Base-by-base conservation (phyloP, 306 rosid species). In the Corylus americana region DNA sequence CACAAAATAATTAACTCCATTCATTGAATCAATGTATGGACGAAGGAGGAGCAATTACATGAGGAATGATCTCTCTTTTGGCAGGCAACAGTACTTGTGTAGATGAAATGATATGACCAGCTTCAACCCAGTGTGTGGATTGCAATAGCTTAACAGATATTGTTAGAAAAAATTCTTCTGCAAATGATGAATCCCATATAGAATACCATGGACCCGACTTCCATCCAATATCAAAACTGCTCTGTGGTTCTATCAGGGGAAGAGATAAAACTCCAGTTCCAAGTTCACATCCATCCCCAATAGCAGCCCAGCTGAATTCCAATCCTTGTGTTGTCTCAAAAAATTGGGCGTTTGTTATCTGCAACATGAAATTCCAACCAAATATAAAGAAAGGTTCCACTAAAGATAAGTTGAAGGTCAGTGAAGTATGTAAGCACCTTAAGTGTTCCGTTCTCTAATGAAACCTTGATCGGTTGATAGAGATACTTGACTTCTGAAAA, bases 401-500 rank as follows among this genome's bases (percentile, higher is more conserved):
- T 51, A 54, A 10, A 51, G 78, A 58, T 77, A 71, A 39, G 71
- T 31, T 29, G 83, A 62, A 16, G 74, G 76, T 44, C 4, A 22
- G 59, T 31, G 22, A 55, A 71, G 47, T 9, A 67, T 69, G 54
- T 39, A 73, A 71, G 75, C 77, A 95, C 98, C 98, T 90, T 83
- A 71, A 95, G 71, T 77, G 84, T 83, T 67, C 87, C 86, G 44
- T 87, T 93, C 69, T 6, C 74, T 47, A 87, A 83, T 3, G 80
- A 80, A 89, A 92, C 83, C 87, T 95, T 92, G 90, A 95, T 84
- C 63, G 98, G 97, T 82, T 95, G 98, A 86, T 95, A 87, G 48
- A 92, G 64, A 77, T 86, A 90, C 84, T 95, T 95, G 77, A 95
- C 96, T 74, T 95, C 98, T 95, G 97, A 80, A 89, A 59, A 75